Evolutionary conservation across 1,139 yeast genomes (phyloP).

Genomic region (Spencermartinsiella ligniputridi): DNA sequence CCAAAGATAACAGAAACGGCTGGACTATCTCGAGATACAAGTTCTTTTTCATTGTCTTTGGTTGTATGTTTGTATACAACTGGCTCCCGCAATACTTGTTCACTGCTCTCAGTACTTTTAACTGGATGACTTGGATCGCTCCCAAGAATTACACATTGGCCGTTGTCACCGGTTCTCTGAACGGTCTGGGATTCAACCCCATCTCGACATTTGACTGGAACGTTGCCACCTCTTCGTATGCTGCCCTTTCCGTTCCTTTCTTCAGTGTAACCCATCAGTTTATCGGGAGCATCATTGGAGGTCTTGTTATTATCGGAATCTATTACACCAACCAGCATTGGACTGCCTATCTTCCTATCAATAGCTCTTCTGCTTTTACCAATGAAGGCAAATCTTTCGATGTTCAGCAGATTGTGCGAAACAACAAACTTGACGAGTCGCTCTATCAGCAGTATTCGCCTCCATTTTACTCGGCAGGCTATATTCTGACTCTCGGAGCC

Average conservation of each 20-base stretch:
- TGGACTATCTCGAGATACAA: constrained; percentile 46
- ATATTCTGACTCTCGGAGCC: constrained; percentile 32
- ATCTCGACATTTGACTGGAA: constrained; percentile 52
- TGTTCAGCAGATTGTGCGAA: constrained; percentile 40
- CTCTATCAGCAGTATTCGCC: constrained; percentile 38
- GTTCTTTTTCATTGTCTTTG: constrained; percentile 40
- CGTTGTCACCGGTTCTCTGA: constrained; percentile 48
- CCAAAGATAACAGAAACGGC: constrained; percentile 36
- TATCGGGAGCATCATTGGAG: constrained; percentile 40
- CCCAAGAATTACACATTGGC: constrained; percentile 53
- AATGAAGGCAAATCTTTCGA: constrained; percentile 43
- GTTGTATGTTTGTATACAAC: constrained; percentile 45
- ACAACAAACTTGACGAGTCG: constrained; percentile 27
- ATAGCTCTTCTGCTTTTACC: constrained; percentile 41
- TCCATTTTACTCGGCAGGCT: constrained; percentile 41
- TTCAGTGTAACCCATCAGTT: constrained; percentile 39
- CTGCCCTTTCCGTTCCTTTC: constrained; percentile 43
- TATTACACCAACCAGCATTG: constrained; percentile 47
- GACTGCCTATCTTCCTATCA: constrained; percentile 49
- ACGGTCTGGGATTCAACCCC: constrained; percentile 58
- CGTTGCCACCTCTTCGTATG: constrained; percentile 28
- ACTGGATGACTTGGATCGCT: constrained; percentile 60
- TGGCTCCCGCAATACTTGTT: constrained; percentile 56
- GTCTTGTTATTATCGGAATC: constrained; percentile 40
- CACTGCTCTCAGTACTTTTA: constrained; percentile 46